phyloP scores from a whole-genome alignment of 2,329 filamentous ascomycete genomes.

The Fusarium brachygibbosum region DNA sequence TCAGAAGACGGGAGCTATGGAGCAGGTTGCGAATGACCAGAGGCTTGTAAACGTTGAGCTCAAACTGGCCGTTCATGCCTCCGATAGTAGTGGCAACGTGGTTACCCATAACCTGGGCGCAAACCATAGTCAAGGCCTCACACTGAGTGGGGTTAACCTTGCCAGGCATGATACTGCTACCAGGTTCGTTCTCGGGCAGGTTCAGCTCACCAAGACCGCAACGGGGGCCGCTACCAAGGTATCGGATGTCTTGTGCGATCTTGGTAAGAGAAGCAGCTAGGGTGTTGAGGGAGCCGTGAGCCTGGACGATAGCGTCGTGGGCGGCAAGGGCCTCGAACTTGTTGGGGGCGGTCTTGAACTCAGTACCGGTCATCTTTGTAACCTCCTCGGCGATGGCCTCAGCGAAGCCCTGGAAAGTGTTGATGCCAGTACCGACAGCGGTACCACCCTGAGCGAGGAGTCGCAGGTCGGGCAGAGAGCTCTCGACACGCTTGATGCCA shows the following conservation, averaged over 20 bases:
- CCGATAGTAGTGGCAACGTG: constrained; percentile 92
- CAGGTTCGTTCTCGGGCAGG: constrained; percentile 97
- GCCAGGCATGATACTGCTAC: constrained; percentile 98
- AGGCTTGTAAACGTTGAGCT: constrained; percentile 99
- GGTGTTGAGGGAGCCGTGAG: constrained; percentile 93
- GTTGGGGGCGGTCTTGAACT: constrained; percentile 97
- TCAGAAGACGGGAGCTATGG: constrained; percentile 88
- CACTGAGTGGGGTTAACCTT: constrained; percentile 99
- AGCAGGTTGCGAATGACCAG: constrained; percentile 95
- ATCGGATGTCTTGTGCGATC: constrained; percentile 97
- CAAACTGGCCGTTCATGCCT: constrained; percentile 98
- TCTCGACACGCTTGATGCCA: constrained; percentile 88
- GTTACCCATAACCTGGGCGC: constrained; percentile 98
- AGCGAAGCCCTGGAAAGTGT: constrained; percentile 96
- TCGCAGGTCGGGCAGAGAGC: constrained; percentile 84
- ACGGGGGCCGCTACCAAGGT: constrained; percentile 94
- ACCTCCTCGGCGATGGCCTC: constrained; percentile 94
- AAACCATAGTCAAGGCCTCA: constrained; percentile 97
- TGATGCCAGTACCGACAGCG: constrained; percentile 96
- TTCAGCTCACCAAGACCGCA: constrained; percentile 94
- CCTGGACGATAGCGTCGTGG: constrained; percentile 96
- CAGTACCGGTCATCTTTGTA: constrained; percentile 88
- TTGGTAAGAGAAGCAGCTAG: constrained; percentile 93
- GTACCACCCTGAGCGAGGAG: constrained; percentile 95
- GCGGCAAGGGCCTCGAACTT: constrained; percentile 98